A percentile compares a stretch with the other conserved stretches of the same genome.
Conservation (phyloP, 495 filamentous ascomycete genomes). For the Podospora pseudocomata region DNA sequence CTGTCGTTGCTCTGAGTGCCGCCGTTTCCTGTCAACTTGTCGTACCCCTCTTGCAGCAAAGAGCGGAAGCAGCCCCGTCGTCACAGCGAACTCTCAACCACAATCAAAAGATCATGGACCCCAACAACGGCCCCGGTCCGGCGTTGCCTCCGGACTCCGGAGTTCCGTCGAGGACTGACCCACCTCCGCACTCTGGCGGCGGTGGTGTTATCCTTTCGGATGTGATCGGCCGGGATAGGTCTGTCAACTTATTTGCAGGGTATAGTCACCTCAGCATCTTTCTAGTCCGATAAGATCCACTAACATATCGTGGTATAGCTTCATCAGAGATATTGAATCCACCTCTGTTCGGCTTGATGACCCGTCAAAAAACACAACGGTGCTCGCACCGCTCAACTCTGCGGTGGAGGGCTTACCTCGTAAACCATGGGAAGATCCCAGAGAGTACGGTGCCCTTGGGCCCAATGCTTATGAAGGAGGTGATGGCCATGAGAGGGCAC, state of each 20-base stretch:
- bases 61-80: constrained; percentile 2
- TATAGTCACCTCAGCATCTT: not conserved
- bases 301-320: constrained; percentile 25
- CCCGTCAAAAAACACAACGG: constrained; percentile 69
- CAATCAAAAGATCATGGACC: constrained; percentile 38
- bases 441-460: constrained; percentile 72
- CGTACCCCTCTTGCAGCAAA: constrained; percentile 23
- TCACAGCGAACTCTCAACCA: constrained; percentile 14
- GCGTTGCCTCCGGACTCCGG: constrained; percentile 32
- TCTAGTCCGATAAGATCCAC: not conserved
- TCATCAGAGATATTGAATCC: constrained; percentile 74
- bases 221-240: constrained; percentile 74
- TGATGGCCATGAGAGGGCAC: constrained; percentile 74
- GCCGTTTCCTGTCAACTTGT: constrained; percentile 29
- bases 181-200: constrained; percentile 37
- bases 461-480: constrained; percentile 75
- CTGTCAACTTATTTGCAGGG: constrained; percentile 83
- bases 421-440: constrained; percentile 91
- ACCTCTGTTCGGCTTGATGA: constrained; percentile 70
- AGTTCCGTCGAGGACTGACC: constrained; percentile 37
- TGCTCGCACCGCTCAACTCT: constrained; percentile 82
- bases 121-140: constrained; percentile 33
- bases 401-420: constrained; percentile 73
- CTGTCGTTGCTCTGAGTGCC: constrained; percentile 21
- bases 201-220: constrained; percentile 67